Base-by-base conservation (phyloP, 1,284 basidiomycete genomes). In the Ustilago cynodontis region DNA sequence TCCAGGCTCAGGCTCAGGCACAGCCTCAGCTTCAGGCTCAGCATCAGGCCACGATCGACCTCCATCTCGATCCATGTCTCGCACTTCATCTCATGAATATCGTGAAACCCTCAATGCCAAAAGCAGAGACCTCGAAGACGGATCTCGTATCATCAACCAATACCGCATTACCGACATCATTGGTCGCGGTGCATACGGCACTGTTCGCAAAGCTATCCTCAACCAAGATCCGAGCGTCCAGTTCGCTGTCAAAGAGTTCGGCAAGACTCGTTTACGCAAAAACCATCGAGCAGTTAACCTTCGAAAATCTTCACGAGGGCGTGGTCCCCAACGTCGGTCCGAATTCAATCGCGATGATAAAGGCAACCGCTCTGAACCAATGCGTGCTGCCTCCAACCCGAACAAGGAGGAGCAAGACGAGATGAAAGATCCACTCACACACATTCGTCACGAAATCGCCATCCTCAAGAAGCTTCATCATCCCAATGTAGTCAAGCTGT, bases 401-500 rank as follows among this genome's bases (percentile, higher is more conserved):
- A 50, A 53, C 6, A 54, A 56, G 20, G 56, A 59, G 1, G 59
- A 65, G 1, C 22, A 59, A 10, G 67, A 66, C n/a, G 64, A 66
- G 56, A 26, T 26, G 33, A 69, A 81, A 16, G 84, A 86, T 39
- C 84, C 84, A 2, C 71, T 86, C 9, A 68, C 61, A 14, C 71
- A 78, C 22, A 83, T 86, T 33, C 77, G 84, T 43, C 79, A 79
- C 50, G 84, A 86, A 66, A 79, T 82, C 51, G 80, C 79, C 33
- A 82, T 82, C 55, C 66, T 77, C 66, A 83, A 82, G 64, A 86
- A 81, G 73, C 73, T 86, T 9, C 62, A 74, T 29, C 85, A 89
- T 86, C 86, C 82, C 0, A 62, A 86, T 37, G 75, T 90, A n/a
- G 88, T 89, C 7, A 85, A 86, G 29, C 85, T 90, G 1, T 88